Conservation (phyloP, 345 rosid genomes). For the Citrus inodora region DNA sequence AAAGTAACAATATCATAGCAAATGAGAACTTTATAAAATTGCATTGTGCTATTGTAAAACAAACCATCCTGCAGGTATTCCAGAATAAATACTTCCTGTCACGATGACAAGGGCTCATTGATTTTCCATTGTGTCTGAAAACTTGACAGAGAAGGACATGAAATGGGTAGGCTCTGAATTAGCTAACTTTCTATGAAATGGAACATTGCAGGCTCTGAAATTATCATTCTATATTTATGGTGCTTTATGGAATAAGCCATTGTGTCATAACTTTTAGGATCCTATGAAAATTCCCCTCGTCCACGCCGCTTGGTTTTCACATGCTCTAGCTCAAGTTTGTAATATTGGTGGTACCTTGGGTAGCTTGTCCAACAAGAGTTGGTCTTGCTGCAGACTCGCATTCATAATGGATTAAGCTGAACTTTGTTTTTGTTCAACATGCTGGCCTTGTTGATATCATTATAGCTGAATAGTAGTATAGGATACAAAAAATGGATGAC, state of each 20-base stretch:
- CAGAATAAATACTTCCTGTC: background rate
- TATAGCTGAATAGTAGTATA: background rate
- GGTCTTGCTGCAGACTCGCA: background rate
- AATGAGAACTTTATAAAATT: background rate
- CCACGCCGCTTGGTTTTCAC: background rate
- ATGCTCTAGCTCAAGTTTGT: background rate
- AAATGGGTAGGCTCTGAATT: background rate
- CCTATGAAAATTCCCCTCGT: background rate
- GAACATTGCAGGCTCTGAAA: background rate
- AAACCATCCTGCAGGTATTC: background rate
- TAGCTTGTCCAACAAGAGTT: background rate
- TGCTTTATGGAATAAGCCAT: background rate
- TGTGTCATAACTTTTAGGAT: background rate
- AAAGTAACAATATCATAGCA: background rate
- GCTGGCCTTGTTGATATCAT: background rate
- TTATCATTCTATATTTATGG: background rate
- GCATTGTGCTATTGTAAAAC: background rate
- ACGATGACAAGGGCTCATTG: background rate
- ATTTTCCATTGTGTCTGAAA: background rate
- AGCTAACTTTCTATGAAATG: background rate
- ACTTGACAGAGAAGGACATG: background rate
- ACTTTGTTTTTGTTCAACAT: background rate
- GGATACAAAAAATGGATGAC: background rate
- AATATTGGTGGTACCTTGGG: background rate
- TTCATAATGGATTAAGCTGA: background rate